Evolutionary conservation across 106 monocot species (phyloP).

Genomic region (Ottelia alismoides): DNA sequence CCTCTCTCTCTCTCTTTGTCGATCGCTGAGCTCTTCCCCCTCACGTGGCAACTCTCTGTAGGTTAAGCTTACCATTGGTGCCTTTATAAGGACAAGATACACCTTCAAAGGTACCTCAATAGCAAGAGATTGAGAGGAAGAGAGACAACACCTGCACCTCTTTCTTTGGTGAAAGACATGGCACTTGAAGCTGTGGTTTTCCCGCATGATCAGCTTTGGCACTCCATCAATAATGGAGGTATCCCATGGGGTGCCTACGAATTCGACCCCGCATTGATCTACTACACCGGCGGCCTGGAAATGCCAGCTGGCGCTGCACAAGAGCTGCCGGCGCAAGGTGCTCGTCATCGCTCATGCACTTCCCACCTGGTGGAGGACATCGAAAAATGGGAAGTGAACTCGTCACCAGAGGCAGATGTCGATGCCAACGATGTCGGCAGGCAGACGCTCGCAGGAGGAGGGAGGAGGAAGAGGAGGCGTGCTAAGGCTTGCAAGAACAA

Average conservation of each 20-base stretch:
- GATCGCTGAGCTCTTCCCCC: background rate
- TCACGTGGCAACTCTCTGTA: conserved; percentile 2
- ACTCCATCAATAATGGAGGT: conserved; percentile 4
- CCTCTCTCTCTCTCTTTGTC: too few species aligned
- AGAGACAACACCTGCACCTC: too few species aligned
- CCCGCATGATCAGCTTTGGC: conserved; percentile 25
- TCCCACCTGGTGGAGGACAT: background rate
- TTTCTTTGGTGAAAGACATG: conserved; percentile 16
- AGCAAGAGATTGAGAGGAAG: conserved; percentile 1
- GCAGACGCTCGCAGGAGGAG: background rate
- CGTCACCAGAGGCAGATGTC: conserved; percentile 7
- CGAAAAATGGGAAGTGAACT: conserved; percentile 18
- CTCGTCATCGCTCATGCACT: background rate
- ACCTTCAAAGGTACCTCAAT: too few species aligned
- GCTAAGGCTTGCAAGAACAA: conserved; percentile 22
- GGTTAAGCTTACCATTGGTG: background rate
- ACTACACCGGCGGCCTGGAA: background rate
- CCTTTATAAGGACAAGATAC: background rate
- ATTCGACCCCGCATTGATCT: background rate
- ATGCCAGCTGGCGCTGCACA: background rate
- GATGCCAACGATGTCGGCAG: background rate
- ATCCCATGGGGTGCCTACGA: background rate
- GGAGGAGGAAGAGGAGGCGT: conserved; percentile 18
- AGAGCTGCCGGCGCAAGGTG: background rate
- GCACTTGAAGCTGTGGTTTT: conserved; percentile 50